A percentile compares a stretch with the other conserved stretches of the same genome.
Conservation (phyloP, 192 early-diverging fungal genomes). For the Entomortierella chlamydospora region DNA sequence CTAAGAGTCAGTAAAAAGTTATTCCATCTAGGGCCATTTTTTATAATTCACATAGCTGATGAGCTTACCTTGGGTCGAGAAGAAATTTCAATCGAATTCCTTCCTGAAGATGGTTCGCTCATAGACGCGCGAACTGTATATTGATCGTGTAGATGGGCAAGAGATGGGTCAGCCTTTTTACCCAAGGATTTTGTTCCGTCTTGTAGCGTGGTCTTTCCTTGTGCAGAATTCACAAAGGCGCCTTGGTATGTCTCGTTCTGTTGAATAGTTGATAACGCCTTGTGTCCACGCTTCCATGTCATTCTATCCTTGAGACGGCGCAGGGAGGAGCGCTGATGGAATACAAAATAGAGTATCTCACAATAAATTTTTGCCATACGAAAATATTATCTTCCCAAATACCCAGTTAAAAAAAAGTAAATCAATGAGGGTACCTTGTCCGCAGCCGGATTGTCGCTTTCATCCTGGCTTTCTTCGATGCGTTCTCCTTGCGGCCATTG, state of each 20-base stretch:
- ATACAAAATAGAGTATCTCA: too few relatives aligned
- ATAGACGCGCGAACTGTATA: slow-evolving; percentile 4
- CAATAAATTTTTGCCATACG: background rate
- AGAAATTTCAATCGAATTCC: slow-evolving; percentile 32
- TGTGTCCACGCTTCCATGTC: slow-evolving; percentile 45
- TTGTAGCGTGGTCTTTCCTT: background rate
- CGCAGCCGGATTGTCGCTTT: slow-evolving; percentile 27
- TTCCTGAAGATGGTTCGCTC: slow-evolving; percentile 43
- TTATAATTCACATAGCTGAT: too few relatives aligned
- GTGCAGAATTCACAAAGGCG: background rate
- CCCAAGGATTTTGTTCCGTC: slow-evolving; percentile 34
- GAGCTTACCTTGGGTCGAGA: slow-evolving; percentile 36
- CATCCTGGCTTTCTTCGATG: slow-evolving; percentile 49
- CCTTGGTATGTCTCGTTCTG: slow-evolving; percentile 11
- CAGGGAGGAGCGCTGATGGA: slow-evolving; percentile 38
- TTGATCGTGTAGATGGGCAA: slow-evolving; percentile 26
- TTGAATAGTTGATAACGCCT: slow-evolving; percentile 28
- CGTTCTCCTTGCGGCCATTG: slow-evolving; percentile 44
- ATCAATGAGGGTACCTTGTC: slow-evolving; percentile 20
- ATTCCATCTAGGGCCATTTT: too few relatives aligned
- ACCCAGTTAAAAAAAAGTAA: background rate
- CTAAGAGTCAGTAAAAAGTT: too few relatives aligned
- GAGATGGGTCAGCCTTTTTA: slow-evolving; percentile 29
- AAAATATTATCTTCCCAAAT: slow-evolving; percentile 2
- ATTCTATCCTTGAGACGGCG: slow-evolving; percentile 45